Evolutionary conservation across 2,329 filamentous ascomycete species (phyloP).

Genomic region (Didymosphaeria variabile): DNA sequence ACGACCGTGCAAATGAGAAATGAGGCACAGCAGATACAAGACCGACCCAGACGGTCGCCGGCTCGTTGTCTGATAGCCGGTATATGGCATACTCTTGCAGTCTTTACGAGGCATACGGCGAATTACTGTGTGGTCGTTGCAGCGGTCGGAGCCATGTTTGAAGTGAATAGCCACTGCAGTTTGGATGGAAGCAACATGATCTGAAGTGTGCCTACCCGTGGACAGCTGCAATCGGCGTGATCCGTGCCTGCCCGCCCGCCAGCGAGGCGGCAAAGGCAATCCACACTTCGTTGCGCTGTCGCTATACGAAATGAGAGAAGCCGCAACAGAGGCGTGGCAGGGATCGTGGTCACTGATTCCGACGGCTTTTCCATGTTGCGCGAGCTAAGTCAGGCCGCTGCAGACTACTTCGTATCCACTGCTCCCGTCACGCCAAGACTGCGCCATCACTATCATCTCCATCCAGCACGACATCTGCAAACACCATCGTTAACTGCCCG

Average conservation of each 20-base stretch:
- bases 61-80: neutral
- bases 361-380: neutral
- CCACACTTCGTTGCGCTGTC: neutral
- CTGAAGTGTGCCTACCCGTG: neutral
- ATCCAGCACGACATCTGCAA: slow-evolving; percentile 18
- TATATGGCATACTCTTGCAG: neutral
- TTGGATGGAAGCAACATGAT: neutral
- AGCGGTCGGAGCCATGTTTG: slow-evolving; percentile 1
- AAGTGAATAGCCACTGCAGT: neutral
- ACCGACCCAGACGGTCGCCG: neutral
- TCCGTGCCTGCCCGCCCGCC: neutral
- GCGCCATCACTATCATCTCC: slow-evolving; percentile 31
- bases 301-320: neutral
- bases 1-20: no score
- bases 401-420: slow-evolving; percentile 16
- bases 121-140: neutral
- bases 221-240: neutral
- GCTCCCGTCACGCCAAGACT: slow-evolving; percentile 17
- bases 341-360: neutral
- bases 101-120: neutral
- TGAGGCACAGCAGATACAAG: neutral
- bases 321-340: neutral
- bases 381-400: slow-evolving; percentile 2
- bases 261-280: neutral
- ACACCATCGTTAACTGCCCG: slow-evolving; percentile 18